A percentile compares a stretch with the other conserved stretches of the same genome.
Conservation (phyloP, 805 yeast species). For the Phaffomyces thermotolerans region DNA sequence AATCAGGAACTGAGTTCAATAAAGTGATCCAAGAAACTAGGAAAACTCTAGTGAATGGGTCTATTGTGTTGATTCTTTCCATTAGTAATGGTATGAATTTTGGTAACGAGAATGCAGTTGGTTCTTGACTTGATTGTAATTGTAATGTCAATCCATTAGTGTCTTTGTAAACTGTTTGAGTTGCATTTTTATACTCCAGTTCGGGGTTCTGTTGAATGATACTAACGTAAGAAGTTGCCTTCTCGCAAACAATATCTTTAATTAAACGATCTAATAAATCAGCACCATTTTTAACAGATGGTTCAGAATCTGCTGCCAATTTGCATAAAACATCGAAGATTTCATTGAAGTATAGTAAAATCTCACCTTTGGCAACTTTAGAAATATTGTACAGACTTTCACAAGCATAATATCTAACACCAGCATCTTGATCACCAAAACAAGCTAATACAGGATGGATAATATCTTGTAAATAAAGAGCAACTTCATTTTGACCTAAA, state of each 20-base stretch:
- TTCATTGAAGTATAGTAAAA: slow-evolving; percentile 85
- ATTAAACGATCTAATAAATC: slow-evolving; percentile 83
- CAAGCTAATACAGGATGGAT: slow-evolving; percentile 92
- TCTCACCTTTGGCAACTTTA: slow-evolving; percentile 93
- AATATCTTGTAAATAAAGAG: slow-evolving; percentile 73
- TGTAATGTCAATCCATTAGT: slow-evolving; percentile 54
- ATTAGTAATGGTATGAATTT: slow-evolving; percentile 86
- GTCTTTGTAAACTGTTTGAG: slow-evolving; percentile 40
- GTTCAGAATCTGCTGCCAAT: slow-evolving; percentile 83
- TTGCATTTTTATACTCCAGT: slow-evolving; percentile 31
- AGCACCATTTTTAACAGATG: slow-evolving; percentile 91
- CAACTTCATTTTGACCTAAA: slow-evolving; percentile 75
- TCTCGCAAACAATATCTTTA: slow-evolving; percentile 92
- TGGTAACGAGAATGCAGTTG: slow-evolving; percentile 73
- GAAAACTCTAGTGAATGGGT: slow-evolving; percentile 88
- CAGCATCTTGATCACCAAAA: slow-evolving; percentile 95
- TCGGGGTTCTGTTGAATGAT: slow-evolving; percentile 47
- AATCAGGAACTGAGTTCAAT: slow-evolving; percentile 87
- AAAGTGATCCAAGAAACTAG: slow-evolving; percentile 89
- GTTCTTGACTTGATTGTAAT: slow-evolving; percentile 50
- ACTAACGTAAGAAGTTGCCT: slow-evolving; percentile 82
- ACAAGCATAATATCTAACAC: slow-evolving; percentile 94
- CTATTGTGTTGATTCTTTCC: slow-evolving; percentile 86
- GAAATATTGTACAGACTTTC: slow-evolving; percentile 94
- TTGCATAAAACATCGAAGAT: slow-evolving; percentile 89